Evolutionary conservation across 768 basidiomycete genomes (phyloP), one percentile per base, ranked within the genome.

Genomic region (Sarcodon sp.): DNA sequence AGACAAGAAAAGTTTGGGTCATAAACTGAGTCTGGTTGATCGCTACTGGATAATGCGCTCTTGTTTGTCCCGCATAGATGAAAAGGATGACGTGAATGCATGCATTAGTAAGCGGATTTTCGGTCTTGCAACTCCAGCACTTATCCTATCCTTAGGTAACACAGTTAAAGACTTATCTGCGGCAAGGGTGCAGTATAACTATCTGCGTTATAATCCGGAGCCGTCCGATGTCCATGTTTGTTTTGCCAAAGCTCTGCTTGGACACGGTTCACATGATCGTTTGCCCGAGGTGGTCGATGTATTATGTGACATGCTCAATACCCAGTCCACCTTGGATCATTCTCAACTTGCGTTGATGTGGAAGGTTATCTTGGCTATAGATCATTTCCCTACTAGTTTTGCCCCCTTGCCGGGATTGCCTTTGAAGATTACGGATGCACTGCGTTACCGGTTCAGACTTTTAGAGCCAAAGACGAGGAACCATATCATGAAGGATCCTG

Each of bases 21-120:
- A 65, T 49, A 12, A 50, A 7, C 52, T 62, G 33, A 58, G 51
- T 12, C 60, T 64, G 38, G 64, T 69, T n/a, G 79, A 83, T 56
- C 66, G 69, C 44, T 83, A 75, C 59, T 84, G 81, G 81, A 57
- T 75, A 43, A 74, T 83, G 73, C 70, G 63, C 33, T 72, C 71
- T 10, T 55, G 64, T 32, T 60, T 77, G 7, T 66, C 64, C 15
- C 46, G 21, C 21, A 27, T 27, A 27, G 21, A 27, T 27, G 21
- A 27, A 27, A 27, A 27, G 21, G 4, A 27, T 51, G n/a, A 27
- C 45, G 7, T 32, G 35, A 8, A 32, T 47, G 18, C 32, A 33
- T 47, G 1, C 6, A 33, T n/a, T 15, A 10, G 37, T 21, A 33
- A 33, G 7, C 16, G 12, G 16, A 11, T n/a, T 3, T 21, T 44